Evolutionary conservation across 805 yeast species (phyloP).

Genomic region (Candida koratica): DNA sequence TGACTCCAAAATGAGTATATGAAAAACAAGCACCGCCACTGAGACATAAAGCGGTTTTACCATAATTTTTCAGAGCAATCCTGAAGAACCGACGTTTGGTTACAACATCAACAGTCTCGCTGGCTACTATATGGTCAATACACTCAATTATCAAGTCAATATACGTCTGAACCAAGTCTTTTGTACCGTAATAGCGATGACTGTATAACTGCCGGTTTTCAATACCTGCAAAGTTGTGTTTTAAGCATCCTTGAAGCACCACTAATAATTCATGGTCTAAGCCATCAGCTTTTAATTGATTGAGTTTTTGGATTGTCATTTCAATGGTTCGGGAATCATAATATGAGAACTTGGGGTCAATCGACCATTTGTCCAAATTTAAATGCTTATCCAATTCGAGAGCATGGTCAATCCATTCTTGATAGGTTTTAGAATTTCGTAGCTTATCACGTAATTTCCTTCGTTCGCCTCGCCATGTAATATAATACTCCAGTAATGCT

Average conservation of each 20-base stretch:
- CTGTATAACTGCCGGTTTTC: slow-evolving; percentile 70
- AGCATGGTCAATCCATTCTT: slow-evolving; percentile 64
- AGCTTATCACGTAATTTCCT: slow-evolving; percentile 46
- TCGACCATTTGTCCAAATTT: slow-evolving; percentile 61
- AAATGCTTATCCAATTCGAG: slow-evolving; percentile 51
- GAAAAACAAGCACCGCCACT: slow-evolving; percentile 82
- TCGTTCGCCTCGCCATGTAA: slow-evolving; percentile 61
- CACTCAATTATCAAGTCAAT: slow-evolving; percentile 49
- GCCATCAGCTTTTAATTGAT: slow-evolving; percentile 27
- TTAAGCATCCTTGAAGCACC: slow-evolving; percentile 61
- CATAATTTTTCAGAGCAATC: slow-evolving; percentile 59
- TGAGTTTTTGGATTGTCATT: slow-evolving; percentile 43
- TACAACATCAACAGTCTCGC: slow-evolving; percentile 32
- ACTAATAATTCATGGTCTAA: slow-evolving; percentile 47
- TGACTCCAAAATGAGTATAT: slow-evolving; percentile 71
- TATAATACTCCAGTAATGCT: slow-evolving; percentile 54
- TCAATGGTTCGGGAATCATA: slow-evolving; percentile 63
- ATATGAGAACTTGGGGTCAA: slow-evolving; percentile 56
- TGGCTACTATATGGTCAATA: slow-evolving; percentile 40
- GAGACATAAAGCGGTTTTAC: slow-evolving; percentile 66
- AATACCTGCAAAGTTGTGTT: slow-evolving; percentile 73
- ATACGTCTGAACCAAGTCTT: slow-evolving; percentile 52
- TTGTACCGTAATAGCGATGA: slow-evolving; percentile 74
- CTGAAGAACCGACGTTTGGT: slow-evolving; percentile 53
- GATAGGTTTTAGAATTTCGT: slow-evolving; percentile 46